These are phyloP conservation scores for Nothophoma quercina DNA, from an alignment of 2,329 filamentous ascomycete species.

Conservation along the genomic window DNA sequence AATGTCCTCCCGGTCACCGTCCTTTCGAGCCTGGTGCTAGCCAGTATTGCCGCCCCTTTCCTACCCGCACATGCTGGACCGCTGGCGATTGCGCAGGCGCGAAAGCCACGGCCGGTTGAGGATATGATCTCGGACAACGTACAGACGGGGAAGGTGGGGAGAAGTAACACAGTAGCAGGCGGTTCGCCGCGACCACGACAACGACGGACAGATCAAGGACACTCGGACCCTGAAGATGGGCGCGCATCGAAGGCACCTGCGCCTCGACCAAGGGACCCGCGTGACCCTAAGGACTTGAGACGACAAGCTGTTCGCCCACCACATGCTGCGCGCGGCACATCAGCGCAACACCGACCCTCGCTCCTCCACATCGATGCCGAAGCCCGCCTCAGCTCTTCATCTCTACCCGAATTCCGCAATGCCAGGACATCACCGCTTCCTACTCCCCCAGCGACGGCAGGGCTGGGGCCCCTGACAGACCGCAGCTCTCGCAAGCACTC, in stretches of 20 bases:
- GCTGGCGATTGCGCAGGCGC: slow-evolving; percentile 80
- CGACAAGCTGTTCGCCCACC: slow-evolving; percentile 37
- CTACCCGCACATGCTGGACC: slow-evolving; percentile 82
- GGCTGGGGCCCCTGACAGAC: slow-evolving; percentile 45
- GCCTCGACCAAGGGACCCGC: slow-evolving; percentile 33
- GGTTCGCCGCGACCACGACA: slow-evolving; percentile 54
- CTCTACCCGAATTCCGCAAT: slow-evolving; percentile 68
- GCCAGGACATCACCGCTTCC: slow-evolving; percentile 54
- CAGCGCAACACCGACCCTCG: slow-evolving; percentile 53
- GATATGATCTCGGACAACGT: slow-evolving; percentile 68
- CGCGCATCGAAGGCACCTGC: slow-evolving; percentile 50
- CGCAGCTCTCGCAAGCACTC: slow-evolving; percentile 58
- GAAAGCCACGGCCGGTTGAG: slow-evolving; percentile 72
- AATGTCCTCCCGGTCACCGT: slow-evolving; percentile 83
- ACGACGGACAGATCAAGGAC: slow-evolving; percentile 48
- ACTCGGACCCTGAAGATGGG: slow-evolving; percentile 47
- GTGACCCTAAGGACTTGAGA: slow-evolving; percentile 39
- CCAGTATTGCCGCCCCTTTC: slow-evolving; percentile 76
- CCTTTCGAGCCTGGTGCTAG: slow-evolving; percentile 80
- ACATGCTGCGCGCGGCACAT: slow-evolving; percentile 30
- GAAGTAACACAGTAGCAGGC: slow-evolving; percentile 73
- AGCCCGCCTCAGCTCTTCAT: slow-evolving; percentile 71
- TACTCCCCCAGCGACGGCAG: slow-evolving; percentile 52
- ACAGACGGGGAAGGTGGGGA: slow-evolving; percentile 64
- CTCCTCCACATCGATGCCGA: slow-evolving; percentile 65